Percentiles rank a stretch among this genome's conserved stretches.
These are phyloP conservation scores for Pythium insidiosum DNA, from an alignment of 352 stramenopile genomes.

Conservation along the genomic window DNA sequence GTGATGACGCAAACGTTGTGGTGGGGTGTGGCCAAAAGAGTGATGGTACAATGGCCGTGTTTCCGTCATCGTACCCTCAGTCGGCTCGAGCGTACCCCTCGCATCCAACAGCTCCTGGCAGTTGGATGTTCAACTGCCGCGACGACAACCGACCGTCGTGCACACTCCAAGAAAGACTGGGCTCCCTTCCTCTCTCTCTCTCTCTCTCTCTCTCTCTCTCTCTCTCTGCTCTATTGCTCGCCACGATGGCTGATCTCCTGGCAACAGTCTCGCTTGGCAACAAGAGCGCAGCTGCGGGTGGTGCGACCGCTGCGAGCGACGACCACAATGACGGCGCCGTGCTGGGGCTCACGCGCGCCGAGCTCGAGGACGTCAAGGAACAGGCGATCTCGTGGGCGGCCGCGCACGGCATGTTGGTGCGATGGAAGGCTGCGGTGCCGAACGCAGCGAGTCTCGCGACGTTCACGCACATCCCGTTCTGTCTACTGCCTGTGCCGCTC, in stretches of 20 bases:
- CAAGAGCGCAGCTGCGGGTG: constrained; percentile 1
- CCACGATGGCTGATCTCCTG: constrained; percentile 17
- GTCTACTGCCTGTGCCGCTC: constrained; percentile 57
- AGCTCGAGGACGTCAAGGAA: constrained; percentile 51
- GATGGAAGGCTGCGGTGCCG: constrained; percentile 31
- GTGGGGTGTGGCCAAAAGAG: too few relatives aligned
- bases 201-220: too few relatives aligned
- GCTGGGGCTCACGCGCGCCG: constrained; percentile 26
- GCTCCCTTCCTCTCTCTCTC: too few relatives aligned
- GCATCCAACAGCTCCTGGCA: too few relatives aligned
- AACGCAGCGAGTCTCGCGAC: constrained; percentile 21
- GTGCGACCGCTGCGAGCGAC: background rate
- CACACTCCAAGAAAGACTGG: too few relatives aligned
- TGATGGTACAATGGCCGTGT: too few relatives aligned
- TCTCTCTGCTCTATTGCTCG: too few relatives aligned
- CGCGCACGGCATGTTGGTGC: constrained; percentile 64
- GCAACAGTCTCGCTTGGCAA: constrained; percentile 13
- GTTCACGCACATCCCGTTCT: constrained; percentile 78
- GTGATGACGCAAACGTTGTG: too few relatives aligned
- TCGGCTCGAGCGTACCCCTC: too few relatives aligned
- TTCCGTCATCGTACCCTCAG: too few relatives aligned
- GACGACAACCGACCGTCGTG: too few relatives aligned
- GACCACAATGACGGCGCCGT: constrained; percentile 19
- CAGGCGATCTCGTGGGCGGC: constrained; percentile 68
- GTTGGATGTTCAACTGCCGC: too few relatives aligned